Base-by-base conservation (phyloP, 495 filamentous ascomycete species). In the Hypoxylon intermedium region DNA sequence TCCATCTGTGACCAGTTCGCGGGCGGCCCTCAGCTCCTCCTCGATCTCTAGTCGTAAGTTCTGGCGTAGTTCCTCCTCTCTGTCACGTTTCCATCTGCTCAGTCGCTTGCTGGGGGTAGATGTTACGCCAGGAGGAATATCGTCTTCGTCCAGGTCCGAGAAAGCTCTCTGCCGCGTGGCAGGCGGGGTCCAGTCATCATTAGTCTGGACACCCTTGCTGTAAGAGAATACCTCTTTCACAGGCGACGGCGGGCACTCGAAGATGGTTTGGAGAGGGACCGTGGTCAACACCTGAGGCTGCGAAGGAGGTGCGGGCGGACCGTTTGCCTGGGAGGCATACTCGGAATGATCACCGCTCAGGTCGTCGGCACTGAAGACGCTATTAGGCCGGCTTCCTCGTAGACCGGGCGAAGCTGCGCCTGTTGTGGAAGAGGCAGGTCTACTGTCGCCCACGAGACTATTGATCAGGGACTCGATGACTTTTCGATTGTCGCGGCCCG, bases 171-270 rank as follows among this genome's bases (percentile, higher is more conserved):
- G 65, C 24, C 73, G 71, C 19, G 51, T 65, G 20, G 66, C 57
- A 3, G 86, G 86, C n/a, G 83, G 82, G 12, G 80, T 76, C 75
- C 85, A 85, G 46, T 80, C 82, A 55, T 85, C 84, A 3, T 81
- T 83, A 13, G 94, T 96, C 70, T 98, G 95, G 20, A 98, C 92
- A 11, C 83, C 91, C 77, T 96, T 99, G 79, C 89, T 97, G 81
- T 98, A 97, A 24, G 90, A 92, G 67, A 93, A 87, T 16, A 92
- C 77, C 73, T 97, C 92, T 33, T 86, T 86, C 57, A 91, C 77
- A 6, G 84, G 88, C 13, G 85, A 85, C 53, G 89, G 84, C 6
- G 85, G 83, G 70, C 83, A 86, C 72, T 96, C 93, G 71, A 86
- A 90, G 42, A 92, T 81, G 16, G 89, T 86, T 23, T 85, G 80